A percentile compares a stretch with the other conserved stretches of the same genome.
Conservation (phyloP, 2,329 filamentous ascomycete species). For the Leptographium radiaticola region DNA sequence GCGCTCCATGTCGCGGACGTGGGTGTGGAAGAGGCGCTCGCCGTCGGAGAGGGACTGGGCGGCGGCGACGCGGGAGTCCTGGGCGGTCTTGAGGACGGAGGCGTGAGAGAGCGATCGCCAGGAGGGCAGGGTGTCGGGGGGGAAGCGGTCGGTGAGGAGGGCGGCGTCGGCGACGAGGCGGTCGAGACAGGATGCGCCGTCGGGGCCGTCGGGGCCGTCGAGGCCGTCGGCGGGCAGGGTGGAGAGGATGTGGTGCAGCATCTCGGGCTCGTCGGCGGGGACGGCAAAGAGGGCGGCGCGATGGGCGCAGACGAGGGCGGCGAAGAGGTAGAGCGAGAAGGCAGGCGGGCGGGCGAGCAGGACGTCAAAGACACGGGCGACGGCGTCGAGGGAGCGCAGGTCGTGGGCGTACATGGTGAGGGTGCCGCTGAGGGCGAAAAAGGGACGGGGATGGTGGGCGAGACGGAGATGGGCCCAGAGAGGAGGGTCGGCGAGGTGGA, state of each 20-base stretch:
- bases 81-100: slow-evolving; percentile 79
- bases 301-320: slow-evolving; percentile 70
- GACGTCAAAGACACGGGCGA: slow-evolving; percentile 84
- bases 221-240: slow-evolving; percentile 54
- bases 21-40: slow-evolving; percentile 51
- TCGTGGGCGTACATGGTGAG: slow-evolving; percentile 96
- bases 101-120: slow-evolving; percentile 62
- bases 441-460: slow-evolving; percentile 51
- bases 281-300: slow-evolving; percentile 76
- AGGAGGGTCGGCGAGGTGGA: slow-evolving; percentile 56
- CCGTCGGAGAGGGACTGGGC: slow-evolving; percentile 54
- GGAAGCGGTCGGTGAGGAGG: slow-evolving; percentile 48
- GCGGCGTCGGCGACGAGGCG: slow-evolving; percentile 55
- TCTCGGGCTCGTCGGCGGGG: slow-evolving; percentile 73
- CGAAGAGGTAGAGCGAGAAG: slow-evolving; percentile 83
- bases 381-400: slow-evolving; percentile 78
- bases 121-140: slow-evolving; percentile 56
- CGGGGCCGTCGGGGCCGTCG: slow-evolving; percentile 60
- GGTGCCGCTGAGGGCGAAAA: slow-evolving; percentile 86
- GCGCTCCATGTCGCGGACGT: slow-evolving; percentile 58
- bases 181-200: slow-evolving; percentile 59
- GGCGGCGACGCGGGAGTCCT: slow-evolving; percentile 30
- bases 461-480: slow-evolving; percentile 64
- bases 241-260: slow-evolving; percentile 78
- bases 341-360: slow-evolving; percentile 78